Base-by-base conservation (phyloP, 306 rosid genomes). In the Cercis canadensis region DNA sequence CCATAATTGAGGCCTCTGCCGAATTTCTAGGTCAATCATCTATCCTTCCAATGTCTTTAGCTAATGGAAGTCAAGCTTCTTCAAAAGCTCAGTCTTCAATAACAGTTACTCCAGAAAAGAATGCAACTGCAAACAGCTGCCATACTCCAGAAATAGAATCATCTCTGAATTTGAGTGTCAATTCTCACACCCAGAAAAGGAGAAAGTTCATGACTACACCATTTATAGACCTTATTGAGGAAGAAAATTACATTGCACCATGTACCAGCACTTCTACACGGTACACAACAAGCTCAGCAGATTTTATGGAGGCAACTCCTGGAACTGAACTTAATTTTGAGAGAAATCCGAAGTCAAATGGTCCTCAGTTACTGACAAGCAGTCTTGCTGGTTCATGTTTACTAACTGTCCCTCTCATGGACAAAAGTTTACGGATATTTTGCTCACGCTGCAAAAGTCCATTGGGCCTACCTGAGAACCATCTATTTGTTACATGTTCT, bases 371-470 rank as follows among this genome's bases (percentile, higher is more conserved):
- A 55, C 81, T 29, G 52, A 61, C 70, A 7, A 66, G 74, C 51
- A 72, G 47, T 62, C 59, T 49, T 55, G 57, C 57, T 31, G 60
- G 79, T 67, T 66, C 86, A 53, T 76, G 74, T 57, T 68, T 62
- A 43, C 65, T 78, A 21, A 72, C 80, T 73, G 77, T 24, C 29
- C 83, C 84, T 79, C 61, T 75, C 36, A 54, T 77, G 78, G 85
- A 81, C 73, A 79, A 79, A 66, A 88, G 67, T 61, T 47, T 90
- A 50, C 75, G 58, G 51, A 73, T 93, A 58, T 82, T 57, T 84
- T 90, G 98, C 84, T 81, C 86, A 44, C 81, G 79, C 67, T 93
- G 98, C 86, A 86, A 82, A 86, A 85, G 47, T 58, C 84, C 96
- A 18, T 70, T 93, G 82, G 94, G 97, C 33, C 90, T 75, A 75